These are phyloP conservation scores for Osmanthus fragrans DNA, from an alignment of 257 asterid species.

Conservation along the genomic window DNA sequence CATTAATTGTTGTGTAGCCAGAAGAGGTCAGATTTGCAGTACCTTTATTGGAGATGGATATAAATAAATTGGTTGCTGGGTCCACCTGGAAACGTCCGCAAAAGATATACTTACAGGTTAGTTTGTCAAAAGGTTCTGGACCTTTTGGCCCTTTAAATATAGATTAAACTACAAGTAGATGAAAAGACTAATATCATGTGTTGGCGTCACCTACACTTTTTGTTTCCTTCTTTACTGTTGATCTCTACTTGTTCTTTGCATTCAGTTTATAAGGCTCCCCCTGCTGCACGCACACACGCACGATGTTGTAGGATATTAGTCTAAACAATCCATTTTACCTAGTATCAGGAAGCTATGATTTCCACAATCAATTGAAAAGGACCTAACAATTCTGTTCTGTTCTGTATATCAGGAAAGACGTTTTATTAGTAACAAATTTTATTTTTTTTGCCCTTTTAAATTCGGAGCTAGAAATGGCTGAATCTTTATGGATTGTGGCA, in stretches of 20 bases:
- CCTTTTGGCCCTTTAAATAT: conserved; percentile 13
- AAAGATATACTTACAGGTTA: conserved; percentile 86
- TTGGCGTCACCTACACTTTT: background rate
- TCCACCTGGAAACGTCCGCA: conserved; percentile 79
- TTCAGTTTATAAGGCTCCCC: background rate
- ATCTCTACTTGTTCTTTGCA: background rate
- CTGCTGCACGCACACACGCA: background rate
- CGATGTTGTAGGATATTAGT: background rate
- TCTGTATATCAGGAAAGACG: background rate
- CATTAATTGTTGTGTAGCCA: conserved; percentile 63
- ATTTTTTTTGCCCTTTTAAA: too few relatives aligned
- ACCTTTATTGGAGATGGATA: conserved; percentile 79
- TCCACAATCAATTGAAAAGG: background rate
- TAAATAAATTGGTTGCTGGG: conserved; percentile 76
- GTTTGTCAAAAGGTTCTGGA: conserved; percentile 19
- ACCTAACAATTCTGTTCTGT: conserved; percentile 1
- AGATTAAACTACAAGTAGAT: conserved; percentile 1
- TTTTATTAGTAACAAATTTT: background rate
- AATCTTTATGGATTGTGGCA: background rate
- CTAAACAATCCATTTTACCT: background rate
- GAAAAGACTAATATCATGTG: background rate
- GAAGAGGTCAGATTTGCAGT: conserved; percentile 93
- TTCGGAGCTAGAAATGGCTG: too few relatives aligned
- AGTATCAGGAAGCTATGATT: background rate
- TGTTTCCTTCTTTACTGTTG: background rate